Conservation (phyloP, 2,329 filamentous ascomycete species). For the Fusarium sambucinum region DNA sequence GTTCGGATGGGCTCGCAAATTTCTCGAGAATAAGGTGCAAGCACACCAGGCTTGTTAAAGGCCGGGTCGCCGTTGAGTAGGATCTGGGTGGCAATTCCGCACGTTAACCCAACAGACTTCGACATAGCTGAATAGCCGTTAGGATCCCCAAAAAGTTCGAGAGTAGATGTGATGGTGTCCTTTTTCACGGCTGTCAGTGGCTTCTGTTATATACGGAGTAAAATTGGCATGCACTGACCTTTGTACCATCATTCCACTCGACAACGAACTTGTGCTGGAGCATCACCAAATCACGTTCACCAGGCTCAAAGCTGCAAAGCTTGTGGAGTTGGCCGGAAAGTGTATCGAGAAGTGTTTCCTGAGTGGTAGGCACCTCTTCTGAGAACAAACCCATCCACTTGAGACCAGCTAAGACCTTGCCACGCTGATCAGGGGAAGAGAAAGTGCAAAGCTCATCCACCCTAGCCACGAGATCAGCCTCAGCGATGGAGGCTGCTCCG, state of each 20-base stretch:
- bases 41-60: not conserved
- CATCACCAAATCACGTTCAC: not conserved
- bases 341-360: not conserved
- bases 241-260: not conserved
- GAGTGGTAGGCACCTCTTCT: not conserved
- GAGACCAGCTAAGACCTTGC: not conserved
- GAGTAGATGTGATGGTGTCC: not conserved
- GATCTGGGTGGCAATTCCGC: not conserved
- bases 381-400: not conserved
- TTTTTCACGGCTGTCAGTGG: not conserved
- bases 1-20: not conserved
- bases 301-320: not conserved
- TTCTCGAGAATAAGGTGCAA: not conserved
- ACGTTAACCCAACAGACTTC: not conserved
- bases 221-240: not conserved
- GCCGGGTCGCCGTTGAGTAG: not conserved
- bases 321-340: not conserved
- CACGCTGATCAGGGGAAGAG: not conserved
- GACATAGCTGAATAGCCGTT: not conserved
- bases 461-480: not conserved
- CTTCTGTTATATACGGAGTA: fast-evolving
- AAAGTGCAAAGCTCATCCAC: not conserved
- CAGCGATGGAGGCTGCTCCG: not conserved
- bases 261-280: slow-evolving; percentile 2
- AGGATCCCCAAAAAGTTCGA: not conserved